These are phyloP conservation scores for Candida quercuum DNA, from an alignment of 805 yeast species.

Conservation along the genomic window DNA sequence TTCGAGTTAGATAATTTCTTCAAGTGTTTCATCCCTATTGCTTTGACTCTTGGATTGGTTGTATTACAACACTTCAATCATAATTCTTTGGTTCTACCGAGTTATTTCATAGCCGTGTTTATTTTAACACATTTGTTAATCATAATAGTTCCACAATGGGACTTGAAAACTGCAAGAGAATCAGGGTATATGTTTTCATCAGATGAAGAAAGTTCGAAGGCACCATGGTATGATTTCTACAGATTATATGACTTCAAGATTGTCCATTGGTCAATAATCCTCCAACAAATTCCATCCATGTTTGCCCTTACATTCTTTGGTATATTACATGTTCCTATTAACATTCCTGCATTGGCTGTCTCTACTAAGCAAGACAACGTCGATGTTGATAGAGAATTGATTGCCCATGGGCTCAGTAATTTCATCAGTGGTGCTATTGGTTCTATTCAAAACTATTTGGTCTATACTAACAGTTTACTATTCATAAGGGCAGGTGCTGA, in stretches of 20 bases:
- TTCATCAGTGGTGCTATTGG: slow-evolving; percentile 79
- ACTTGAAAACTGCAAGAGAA: slow-evolving; percentile 54
- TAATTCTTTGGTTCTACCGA: slow-evolving; percentile 75
- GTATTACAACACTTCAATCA: slow-evolving; percentile 53
- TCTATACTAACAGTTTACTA: slow-evolving; percentile 87
- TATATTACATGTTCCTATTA: slow-evolving; percentile 92
- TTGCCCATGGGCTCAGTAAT: slow-evolving; percentile 93
- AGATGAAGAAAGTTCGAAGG: slow-evolving; percentile 46
- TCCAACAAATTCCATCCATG: slow-evolving; percentile 83
- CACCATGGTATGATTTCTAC: slow-evolving; percentile 92
- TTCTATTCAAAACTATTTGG: slow-evolving; percentile 89
- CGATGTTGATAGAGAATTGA: slow-evolving; percentile 87
- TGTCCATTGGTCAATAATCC: slow-evolving; percentile 72
- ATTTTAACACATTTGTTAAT: slow-evolving; percentile 64
- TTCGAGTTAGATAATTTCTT: slow-evolving; percentile 40
- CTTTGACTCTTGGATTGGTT: slow-evolving; percentile 56
- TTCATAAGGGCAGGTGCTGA: slow-evolving; percentile 95
- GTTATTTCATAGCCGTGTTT: slow-evolving; percentile 71
- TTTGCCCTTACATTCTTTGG: slow-evolving; percentile 94
- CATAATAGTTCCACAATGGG: slow-evolving; percentile 58
- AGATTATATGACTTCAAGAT: slow-evolving; percentile 57
- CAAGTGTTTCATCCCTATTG: slow-evolving; percentile 69
- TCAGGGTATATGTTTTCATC: slow-evolving; percentile 78
- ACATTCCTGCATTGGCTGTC: slow-evolving; percentile 95
- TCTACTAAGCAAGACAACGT: slow-evolving; percentile 76